phyloP scores from a whole-genome alignment of 169 alveolate genomes.

The Cryptosporidium sp. region DNA sequence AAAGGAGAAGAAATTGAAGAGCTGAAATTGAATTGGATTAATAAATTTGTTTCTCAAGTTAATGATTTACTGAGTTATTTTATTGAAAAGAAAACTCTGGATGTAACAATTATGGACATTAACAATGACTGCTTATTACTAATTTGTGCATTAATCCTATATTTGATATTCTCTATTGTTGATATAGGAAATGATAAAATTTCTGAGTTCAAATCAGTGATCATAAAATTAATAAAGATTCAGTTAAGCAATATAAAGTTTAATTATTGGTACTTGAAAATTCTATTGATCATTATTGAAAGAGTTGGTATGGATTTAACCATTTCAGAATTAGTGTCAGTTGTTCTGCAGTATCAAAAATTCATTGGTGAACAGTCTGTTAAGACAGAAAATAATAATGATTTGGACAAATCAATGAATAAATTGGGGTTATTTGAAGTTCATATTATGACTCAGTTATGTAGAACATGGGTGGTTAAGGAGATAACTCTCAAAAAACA shows the following conservation, averaged over 20 bases:
- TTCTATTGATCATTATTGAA: constrained; percentile 13
- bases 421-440: constrained; percentile 22
- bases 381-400: background rate
- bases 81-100: background rate
- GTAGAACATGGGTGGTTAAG: constrained; percentile 21
- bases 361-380: background rate
- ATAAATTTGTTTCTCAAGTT: constrained; percentile 6
- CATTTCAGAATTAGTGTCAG: background rate
- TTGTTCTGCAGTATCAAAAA: constrained; percentile 13
- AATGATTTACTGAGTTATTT: constrained; percentile 32
- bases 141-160: constrained; percentile 21
- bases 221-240: background rate
- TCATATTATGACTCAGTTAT: constrained; percentile 7
- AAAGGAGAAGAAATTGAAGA: background rate
- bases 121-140: constrained; percentile 36
- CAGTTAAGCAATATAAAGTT: background rate
- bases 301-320: background rate
- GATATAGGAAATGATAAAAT: background rate
- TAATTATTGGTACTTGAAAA: constrained; percentile 67
- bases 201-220: background rate
- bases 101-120: background rate
- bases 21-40: constrained; percentile 13
- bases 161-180: constrained; percentile 10
- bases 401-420: constrained; percentile 7
- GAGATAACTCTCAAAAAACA: constrained; percentile 47